Evolutionary conservation across 176 grass and related monocot genomes (phyloP), one percentile per base, ranked within the genome.

Genomic region (Tillandsia leiboldiana): DNA sequence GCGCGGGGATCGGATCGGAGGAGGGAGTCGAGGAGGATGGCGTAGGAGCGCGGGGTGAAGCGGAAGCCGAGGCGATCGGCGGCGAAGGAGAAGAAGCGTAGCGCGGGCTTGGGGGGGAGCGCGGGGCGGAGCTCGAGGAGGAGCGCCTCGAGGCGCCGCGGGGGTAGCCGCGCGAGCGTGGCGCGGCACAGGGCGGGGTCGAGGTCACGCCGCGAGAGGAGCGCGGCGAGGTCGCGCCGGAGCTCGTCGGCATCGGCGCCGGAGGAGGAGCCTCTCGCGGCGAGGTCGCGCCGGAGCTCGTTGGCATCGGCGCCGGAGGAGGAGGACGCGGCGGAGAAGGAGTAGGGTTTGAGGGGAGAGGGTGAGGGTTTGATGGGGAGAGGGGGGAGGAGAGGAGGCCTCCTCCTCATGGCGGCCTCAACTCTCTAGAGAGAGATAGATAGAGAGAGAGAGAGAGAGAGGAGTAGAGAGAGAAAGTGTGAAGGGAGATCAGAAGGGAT

Each of bases 331-430:
- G 15, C 73, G 54, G 77, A 75, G 9, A 80, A 65, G 66, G 75
- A 10, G 71, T 53, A 65, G 62, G 47, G 9, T 18, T 63, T 51
- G 81, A 77, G 51, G 67, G 68, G 22, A 78, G 82, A 49, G 68
- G 53, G 77, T 70, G 15, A 24, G 64, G 76, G 14, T 57, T 66
- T 9, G 77, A 53, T 14, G 75, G 51, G 67, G 66, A 28, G 23
- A 50, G 29, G 50, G 48, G 10, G 42, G 5, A 48, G 75, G 3
- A 27, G 76, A 3, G 51, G 70, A 3, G 81, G 70, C 70, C 78
- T 78, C 79, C 79, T 96, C 79, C 79, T 96, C 88, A 88, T 96
- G 80, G 83, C 72, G 67, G 77, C 75, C 68, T 67, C 50, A 62
- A n/a, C 24, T 24, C 24, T 24, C 24, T 12, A 14, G 50, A 58